phyloP scores from a whole-genome alignment of 1,284 basidiomycete genomes.

The Moesziomyces antarcticus region DNA sequence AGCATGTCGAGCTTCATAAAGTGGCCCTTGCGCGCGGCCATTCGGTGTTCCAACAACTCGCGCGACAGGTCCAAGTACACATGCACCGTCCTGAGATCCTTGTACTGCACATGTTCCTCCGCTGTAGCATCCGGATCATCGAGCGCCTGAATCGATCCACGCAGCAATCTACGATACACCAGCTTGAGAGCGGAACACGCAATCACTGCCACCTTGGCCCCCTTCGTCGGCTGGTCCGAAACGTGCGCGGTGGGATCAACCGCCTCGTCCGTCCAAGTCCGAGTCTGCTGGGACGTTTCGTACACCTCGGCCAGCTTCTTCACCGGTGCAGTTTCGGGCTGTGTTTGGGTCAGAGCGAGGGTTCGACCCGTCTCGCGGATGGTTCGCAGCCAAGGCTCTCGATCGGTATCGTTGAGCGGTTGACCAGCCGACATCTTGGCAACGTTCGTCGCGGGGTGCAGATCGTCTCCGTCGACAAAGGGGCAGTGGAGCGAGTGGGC shows the following conservation, averaged over 20 bases:
- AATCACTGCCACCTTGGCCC: slow-evolving; percentile 71
- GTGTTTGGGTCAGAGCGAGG: slow-evolving; percentile 24
- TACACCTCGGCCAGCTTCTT: slow-evolving; percentile 21
- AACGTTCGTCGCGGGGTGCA: slow-evolving; percentile 84
- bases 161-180: slow-evolving; percentile 82
- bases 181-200: slow-evolving; percentile 87
- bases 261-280: not conserved
- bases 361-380: slow-evolving; percentile 76
- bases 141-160: slow-evolving; percentile 65
- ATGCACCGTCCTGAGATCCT: slow-evolving; percentile 74
- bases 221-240: not conserved
- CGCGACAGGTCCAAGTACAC: slow-evolving; percentile 81
- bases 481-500: slow-evolving; percentile 75
- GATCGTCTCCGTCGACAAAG: slow-evolving; percentile 88
- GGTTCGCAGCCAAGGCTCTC: slow-evolving; percentile 83
- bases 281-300: slow-evolving; percentile 13
- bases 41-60: slow-evolving; percentile 77
- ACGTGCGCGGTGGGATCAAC: not conserved
- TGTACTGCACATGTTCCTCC: slow-evolving; percentile 12
- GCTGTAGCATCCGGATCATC: slow-evolving; percentile 68
- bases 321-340: too few relatives aligned
- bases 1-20: slow-evolving; percentile 92
- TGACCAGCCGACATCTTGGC: slow-evolving; percentile 85
- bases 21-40: slow-evolving; percentile 79
- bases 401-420: slow-evolving; percentile 81